Evolutionary conservation across 257 asterid species (phyloP), one percentile per base, ranked within the genome.

Genomic region (Ballota nigra): DNA sequence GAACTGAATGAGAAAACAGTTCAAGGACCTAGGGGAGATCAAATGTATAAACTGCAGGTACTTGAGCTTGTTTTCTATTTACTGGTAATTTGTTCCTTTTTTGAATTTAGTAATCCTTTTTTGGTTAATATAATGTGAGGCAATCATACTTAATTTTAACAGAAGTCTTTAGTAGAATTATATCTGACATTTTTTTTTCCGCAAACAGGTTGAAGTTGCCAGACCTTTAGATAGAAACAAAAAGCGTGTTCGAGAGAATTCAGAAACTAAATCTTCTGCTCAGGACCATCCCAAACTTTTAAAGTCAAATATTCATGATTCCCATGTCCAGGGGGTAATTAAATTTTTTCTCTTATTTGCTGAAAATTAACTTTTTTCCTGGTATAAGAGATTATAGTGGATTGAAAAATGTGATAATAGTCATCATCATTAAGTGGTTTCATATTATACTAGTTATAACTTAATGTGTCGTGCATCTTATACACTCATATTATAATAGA

Each of bases 191-290:
- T 64, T 22, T 49, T 40, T 8, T 80, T 55, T n/a, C n/a, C 83
- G 58, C 79, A 74, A 73, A 63, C 86, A 93, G 98, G 91, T 93
- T 73, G 98, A 93, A 85, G 83, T 92, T 71, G 98, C 98, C 43
- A 86, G 91, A 80, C 96, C 98, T 22, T 71, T 79, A 83, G 93
- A 83, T 51, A 84, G 69, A 80, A 90, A 71, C 82, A 90, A 78
- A 86, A 92, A 92, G 76, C 89, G 97, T 72, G 83, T 59, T 62
- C 95, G 78, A 70, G 98, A 88, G 80, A 83, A 77, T 65, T 85
- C 89, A n/a, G 86, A 82, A 69, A 77, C 81, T 81, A 80, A 71
- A 70, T 23, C 75, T 72, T 65, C 83, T 66, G 66, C 70, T 73
- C 87, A 77, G 74, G 83, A 76, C 78, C 77, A 83, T 47, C 71